Conservation (phyloP, 1,139 yeast species). For the Taphrina sp. region DNA sequence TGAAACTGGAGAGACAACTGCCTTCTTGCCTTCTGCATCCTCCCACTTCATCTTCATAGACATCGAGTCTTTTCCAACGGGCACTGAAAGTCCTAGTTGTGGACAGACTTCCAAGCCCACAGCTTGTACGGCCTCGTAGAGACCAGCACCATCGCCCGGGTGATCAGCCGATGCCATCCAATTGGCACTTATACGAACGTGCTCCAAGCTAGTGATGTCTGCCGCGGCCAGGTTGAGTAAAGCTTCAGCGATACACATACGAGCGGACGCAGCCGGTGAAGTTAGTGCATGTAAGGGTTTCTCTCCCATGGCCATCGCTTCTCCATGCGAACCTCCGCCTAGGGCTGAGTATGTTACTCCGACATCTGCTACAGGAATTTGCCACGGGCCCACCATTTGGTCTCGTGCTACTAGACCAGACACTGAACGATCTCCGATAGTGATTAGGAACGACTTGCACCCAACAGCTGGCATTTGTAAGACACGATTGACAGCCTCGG, state of each 20-base stretch:
- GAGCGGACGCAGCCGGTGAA: constrained; percentile 93
- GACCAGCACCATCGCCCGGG: constrained; percentile 90
- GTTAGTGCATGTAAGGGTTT: constrained; percentile 87
- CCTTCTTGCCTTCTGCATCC: constrained; percentile 52
- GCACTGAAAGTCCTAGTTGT: constrained; percentile 82
- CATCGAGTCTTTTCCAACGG: constrained; percentile 99
- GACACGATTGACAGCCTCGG: constrained; percentile 75
- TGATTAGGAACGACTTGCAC: constrained; percentile 88
- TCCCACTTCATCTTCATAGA: constrained; percentile 99
- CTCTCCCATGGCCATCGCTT: constrained; percentile 97
- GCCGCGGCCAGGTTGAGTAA: constrained; percentile 87
- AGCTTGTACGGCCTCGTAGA: constrained; percentile 96
- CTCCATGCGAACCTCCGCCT: constrained; percentile 81
- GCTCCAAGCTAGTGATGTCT: constrained; percentile 70
- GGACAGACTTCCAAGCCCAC: constrained; percentile 95
- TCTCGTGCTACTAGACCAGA: constrained; percentile 97
- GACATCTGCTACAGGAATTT: constrained; percentile 98
- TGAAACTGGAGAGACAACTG: constrained; percentile 94
- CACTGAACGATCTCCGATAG: constrained; percentile 95
- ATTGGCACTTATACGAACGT: constrained; percentile 87
- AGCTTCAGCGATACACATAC: constrained; percentile 95
- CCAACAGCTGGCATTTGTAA: constrained; percentile 91
- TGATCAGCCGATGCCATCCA: constrained; percentile 99
- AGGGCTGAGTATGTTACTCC: constrained; percentile 93
- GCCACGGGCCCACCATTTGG: constrained; percentile 99